Percentiles rank a stretch among this genome's conserved stretches.
Conservation (phyloP, 108 stramenopile genomes). For the Seminavis robusta region DNA sequence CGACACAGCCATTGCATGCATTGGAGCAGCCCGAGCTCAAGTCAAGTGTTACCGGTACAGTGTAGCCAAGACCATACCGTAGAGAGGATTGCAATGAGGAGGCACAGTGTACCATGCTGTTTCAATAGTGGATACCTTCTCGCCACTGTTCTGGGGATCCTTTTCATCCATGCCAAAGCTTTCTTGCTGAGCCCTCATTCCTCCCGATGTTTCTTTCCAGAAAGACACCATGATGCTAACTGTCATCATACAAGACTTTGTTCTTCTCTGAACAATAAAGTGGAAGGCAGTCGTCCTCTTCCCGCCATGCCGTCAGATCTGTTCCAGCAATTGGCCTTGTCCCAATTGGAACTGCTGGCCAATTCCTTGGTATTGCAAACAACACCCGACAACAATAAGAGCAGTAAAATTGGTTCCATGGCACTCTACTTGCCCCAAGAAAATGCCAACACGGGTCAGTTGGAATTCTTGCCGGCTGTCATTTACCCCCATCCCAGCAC, state of each 20-base stretch:
- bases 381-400: too few relatives aligned
- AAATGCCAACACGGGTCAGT: constrained; percentile 65
- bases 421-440: constrained; percentile 81
- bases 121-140: too few relatives aligned
- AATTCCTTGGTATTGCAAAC: constrained; percentile 50
- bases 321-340: constrained; percentile 65
- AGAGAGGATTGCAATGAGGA: too few relatives aligned
- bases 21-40: too few relatives aligned
- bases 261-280: neutral
- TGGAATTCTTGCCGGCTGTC: constrained; percentile 79
- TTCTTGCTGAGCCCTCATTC: neutral
- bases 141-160: neutral
- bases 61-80: too few relatives aligned
- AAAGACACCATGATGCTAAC: neutral
- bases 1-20: too few relatives aligned
- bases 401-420: constrained; percentile 68
- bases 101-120: too few relatives aligned
- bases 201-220: neutral
- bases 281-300: constrained; percentile 31
- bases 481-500: constrained; percentile 63
- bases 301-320: constrained; percentile 70
- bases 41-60: too few relatives aligned
- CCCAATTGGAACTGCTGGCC: constrained; percentile 78
- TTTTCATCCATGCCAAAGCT: neutral
- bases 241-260: neutral